Evolutionary conservation across 768 basidiomycete species (phyloP), one percentile per base, ranked within the genome.

Genomic region (Russula dissimulans): DNA sequence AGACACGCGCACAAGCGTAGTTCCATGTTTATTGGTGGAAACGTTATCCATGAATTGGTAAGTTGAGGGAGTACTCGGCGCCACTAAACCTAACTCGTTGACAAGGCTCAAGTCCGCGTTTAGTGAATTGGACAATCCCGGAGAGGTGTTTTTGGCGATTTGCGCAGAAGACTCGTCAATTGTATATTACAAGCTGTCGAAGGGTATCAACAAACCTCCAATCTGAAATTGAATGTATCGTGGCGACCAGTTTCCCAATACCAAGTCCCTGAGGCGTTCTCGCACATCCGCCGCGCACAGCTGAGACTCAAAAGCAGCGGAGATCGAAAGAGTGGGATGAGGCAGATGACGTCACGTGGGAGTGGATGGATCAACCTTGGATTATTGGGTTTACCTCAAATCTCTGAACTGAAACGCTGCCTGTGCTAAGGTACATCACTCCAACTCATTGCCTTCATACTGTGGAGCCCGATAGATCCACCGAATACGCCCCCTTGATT

Each of bases 121-220:
- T 10, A 46, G 26, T 29, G 65, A 52, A 4, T 38, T 64, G 4
- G 53, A 54, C 32, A 38, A 44, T 11, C 51, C 53, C 4, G 26
- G 14, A 6, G 65, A 66, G 45, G 41, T 62, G 6, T 56, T 59
- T 56, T 29, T 65, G 29, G 61, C 61, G 8, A 59, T 65, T 41
- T 32, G 55, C 12, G 52, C 57, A 22, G 64, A 62, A 38, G 64
- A 65, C 32, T 62, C 61, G 12, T 65, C 59, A 3, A 61, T 55
- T 18, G 65, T 66, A 9, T 66, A 66, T 56, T 66, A 66, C 42
- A 64, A 58, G 18, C 6, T 66, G 26, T 57, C 53, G 0, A 31
- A 15, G 2, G 64, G 61, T 29, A 59, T 65, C 12, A 59, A 38
- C 34, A 59, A 65, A 46, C 64, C 61, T 8, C 45, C 54, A 4